These are phyloP conservation scores for Xylariaceae sp. DNA, from an alignment of 2,329 filamentous ascomycete species.

Conservation along the genomic window DNA sequence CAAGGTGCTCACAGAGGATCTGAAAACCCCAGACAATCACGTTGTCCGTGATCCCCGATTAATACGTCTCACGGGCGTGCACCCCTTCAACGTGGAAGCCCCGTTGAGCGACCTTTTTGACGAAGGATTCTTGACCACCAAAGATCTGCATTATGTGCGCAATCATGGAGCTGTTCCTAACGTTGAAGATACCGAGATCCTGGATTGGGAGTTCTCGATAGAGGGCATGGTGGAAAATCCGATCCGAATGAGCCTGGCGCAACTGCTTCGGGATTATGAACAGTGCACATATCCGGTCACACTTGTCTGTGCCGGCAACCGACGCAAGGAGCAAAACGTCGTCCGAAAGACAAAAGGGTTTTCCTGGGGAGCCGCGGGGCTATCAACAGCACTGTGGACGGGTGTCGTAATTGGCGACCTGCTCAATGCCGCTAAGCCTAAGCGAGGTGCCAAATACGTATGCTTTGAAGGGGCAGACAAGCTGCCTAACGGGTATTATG, in stretches of 20 bases:
- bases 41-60: conserved; percentile 76
- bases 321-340: conserved; percentile 88
- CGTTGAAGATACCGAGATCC: conserved; percentile 66
- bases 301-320: conserved; percentile 86
- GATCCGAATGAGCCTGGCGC: conserved; percentile 64
- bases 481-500: conserved; percentile 83
- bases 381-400: conserved; percentile 86
- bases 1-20: conserved; percentile 66
- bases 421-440: conserved; percentile 62
- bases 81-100: conserved; percentile 88
- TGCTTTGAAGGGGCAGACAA: conserved; percentile 91
- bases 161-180: conserved; percentile 83
- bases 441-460: conserved; percentile 70
- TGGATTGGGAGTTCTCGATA: conserved; percentile 77
- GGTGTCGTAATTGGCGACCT: conserved; percentile 73
- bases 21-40: conserved; percentile 78
- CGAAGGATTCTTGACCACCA: conserved; percentile 78
- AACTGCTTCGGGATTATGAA: conserved; percentile 70
- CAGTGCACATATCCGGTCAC: conserved; percentile 85
- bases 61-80: conserved; percentile 80
- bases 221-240: conserved; percentile 81
- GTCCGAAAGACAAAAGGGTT: conserved; percentile 91
- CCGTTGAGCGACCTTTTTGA: conserved; percentile 75
- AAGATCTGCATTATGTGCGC: conserved; percentile 85
- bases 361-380: conserved; percentile 83